Conservation (phyloP, 2,329 filamentous ascomycete species). For the Fusarium staphyleae region DNA sequence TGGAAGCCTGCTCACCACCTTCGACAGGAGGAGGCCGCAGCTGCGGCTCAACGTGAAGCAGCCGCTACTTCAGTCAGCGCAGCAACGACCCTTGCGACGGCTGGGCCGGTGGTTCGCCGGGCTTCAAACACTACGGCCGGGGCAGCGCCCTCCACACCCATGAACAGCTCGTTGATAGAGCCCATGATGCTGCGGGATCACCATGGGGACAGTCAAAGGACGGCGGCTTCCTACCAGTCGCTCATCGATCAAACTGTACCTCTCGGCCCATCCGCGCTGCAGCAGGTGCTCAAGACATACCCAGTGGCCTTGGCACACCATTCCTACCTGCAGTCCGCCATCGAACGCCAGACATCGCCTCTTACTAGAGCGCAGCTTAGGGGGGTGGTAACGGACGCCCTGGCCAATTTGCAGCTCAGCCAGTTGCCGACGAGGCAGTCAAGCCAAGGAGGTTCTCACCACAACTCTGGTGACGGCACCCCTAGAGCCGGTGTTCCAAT, state of each 20-base stretch:
- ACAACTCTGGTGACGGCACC: constrained; percentile 9
- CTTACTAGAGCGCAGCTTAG: constrained; percentile 58
- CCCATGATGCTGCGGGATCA: constrained; percentile 37
- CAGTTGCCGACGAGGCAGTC: constrained; percentile 45
- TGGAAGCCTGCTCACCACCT: constrained; percentile 83
- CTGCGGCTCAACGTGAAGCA: constrained; percentile 52
- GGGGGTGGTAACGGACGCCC: constrained; percentile 55
- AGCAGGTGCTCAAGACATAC: constrained; percentile 54
- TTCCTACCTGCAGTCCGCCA: constrained; percentile 57
- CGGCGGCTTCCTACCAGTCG: constrained; percentile 54
- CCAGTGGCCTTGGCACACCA: constrained; percentile 59
- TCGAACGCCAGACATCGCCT: constrained; percentile 59
- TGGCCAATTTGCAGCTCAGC: constrained; percentile 55
- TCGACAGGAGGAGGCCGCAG: constrained; percentile 74
- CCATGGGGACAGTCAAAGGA: constrained; percentile 40
- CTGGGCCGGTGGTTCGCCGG: constrained; percentile 13
- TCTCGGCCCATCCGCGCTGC: constrained; percentile 56
- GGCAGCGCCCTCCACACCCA: constrained; percentile 15
- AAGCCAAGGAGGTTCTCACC: constrained; percentile 10
- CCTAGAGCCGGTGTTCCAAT: constrained; percentile 6
- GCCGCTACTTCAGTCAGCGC: constrained; percentile 21
- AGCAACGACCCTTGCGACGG: constrained; percentile 21
- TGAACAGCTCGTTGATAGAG: constrained; percentile 13
- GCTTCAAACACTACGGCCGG: constrained; percentile 13
- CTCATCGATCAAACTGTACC: constrained; percentile 63